A percentile compares a stretch with the other conserved stretches of the same genome.
These are phyloP conservation scores for Alternaria brassicae DNA, from an alignment of 2,329 filamentous ascomycete species.

Conservation along the genomic window DNA sequence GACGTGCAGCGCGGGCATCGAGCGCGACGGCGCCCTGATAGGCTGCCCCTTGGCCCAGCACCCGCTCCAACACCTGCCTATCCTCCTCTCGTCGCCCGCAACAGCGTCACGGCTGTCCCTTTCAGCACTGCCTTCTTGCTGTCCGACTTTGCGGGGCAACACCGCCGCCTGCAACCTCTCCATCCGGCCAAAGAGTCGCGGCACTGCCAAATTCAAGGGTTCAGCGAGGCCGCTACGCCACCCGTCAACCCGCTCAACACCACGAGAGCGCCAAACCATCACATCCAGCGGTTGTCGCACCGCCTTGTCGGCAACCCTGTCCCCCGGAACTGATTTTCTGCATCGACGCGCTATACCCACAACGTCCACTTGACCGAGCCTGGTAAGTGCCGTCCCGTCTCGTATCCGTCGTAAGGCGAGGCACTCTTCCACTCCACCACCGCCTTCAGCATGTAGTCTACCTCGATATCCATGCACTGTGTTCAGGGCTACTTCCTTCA, in stretches of 20 bases:
- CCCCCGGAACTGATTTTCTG: slow-evolving; percentile 8
- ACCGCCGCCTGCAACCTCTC: neutral
- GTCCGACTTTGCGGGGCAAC: slow-evolving; percentile 5
- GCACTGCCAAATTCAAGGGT: neutral
- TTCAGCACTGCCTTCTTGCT: neutral
- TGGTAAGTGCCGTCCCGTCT: slow-evolving; percentile 28
- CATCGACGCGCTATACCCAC: slow-evolving; percentile 28
- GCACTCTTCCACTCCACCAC: slow-evolving; percentile 8
- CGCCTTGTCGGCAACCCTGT: slow-evolving; percentile 4
- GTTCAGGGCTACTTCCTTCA: neutral
- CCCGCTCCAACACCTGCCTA: slow-evolving; percentile 6
- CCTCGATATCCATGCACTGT: neutral
- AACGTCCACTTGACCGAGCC: slow-evolving; percentile 20
- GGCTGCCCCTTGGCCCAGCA: slow-evolving; percentile 18
- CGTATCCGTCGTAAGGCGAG: neutral
- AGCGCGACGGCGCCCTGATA: slow-evolving; percentile 23
- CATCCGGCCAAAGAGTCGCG: slow-evolving; percentile 6
- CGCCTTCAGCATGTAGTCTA: slow-evolving; percentile 4
- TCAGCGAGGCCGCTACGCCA: neutral
- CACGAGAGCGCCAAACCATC: slow-evolving; percentile 15
- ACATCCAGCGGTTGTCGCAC: slow-evolving; percentile 9
- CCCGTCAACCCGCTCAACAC: slow-evolving; percentile 26
- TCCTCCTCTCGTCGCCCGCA: slow-evolving; percentile 6
- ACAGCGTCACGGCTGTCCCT: slow-evolving; percentile 1
- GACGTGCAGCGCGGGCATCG: slow-evolving; percentile 7